Conservation (phyloP, 257 asterid species). For the Verbena officinalis region DNA sequence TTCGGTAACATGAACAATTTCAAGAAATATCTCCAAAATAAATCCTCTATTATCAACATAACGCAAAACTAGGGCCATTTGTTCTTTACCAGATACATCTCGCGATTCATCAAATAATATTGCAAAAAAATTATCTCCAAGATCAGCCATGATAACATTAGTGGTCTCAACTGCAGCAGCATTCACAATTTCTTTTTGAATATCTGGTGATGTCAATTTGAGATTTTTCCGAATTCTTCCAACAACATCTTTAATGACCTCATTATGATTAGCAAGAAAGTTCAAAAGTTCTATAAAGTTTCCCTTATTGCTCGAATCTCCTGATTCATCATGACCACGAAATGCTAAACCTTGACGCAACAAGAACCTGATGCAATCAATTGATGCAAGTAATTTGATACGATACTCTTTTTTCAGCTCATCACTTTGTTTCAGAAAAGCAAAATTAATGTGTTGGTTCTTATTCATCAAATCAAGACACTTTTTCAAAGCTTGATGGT, state of each 20-base stretch:
- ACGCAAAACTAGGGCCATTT: conserved; percentile 13
- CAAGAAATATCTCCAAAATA: conserved; percentile 15
- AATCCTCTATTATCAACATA: conserved; percentile 12
- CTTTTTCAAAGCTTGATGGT: background rate
- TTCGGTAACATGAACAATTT: conserved; percentile 3
- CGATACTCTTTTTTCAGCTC: background rate
- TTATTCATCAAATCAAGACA: background rate
- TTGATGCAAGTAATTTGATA: too few species aligned
- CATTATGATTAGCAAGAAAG: conserved; percentile 13
- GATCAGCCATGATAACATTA: background rate
- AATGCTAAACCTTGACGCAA: conserved; percentile 8
- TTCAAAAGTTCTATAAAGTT: too few species aligned
- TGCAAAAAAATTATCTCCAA: conserved; percentile 3
- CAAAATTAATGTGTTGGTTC: too few species aligned
- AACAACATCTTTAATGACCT: background rate
- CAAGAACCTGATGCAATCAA: too few species aligned
- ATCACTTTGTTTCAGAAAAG: background rate
- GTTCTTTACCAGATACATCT: conserved; percentile 20
- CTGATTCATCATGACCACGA: conserved; percentile 21
- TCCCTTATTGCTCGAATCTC: background rate
- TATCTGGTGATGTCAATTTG: conserved; percentile 3
- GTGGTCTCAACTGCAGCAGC: too few species aligned
- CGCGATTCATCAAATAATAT: conserved; percentile 25
- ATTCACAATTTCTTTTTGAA: conserved; percentile 4
- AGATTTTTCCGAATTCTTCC: background rate